These are phyloP conservation scores for Dictyostelium capitatum DNA, from an alignment of 78 protist species.

Conservation along the genomic window DNA sequence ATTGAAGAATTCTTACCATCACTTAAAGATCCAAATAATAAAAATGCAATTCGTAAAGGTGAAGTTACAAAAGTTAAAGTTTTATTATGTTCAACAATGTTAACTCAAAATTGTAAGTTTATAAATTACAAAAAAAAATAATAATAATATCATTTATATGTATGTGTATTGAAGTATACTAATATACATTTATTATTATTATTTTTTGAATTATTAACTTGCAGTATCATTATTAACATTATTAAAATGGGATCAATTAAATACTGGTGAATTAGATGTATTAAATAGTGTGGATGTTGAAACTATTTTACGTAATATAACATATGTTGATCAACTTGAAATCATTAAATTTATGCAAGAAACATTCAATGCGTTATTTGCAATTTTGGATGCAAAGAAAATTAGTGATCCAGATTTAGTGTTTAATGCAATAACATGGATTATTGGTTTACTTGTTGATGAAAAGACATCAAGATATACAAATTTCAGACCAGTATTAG, in stretches of 20 bases:
- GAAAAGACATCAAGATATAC: slow-evolving; percentile 61
- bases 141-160: neutral
- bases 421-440: slow-evolving; percentile 66
- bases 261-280: slow-evolving; percentile 50
- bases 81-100: slow-evolving; percentile 56
- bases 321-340: slow-evolving; percentile 74
- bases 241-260: slow-evolving; percentile 74
- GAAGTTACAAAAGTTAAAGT: slow-evolving; percentile 59
- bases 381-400: slow-evolving; percentile 58
- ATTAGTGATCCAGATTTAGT: slow-evolving; percentile 57
- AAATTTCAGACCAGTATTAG: slow-evolving; percentile 55
- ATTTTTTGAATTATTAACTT: neutral
- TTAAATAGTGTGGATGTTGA: slow-evolving; percentile 58
- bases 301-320: slow-evolving; percentile 53
- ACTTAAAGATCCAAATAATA: slow-evolving; percentile 42
- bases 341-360: slow-evolving; percentile 81
- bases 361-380: slow-evolving; percentile 73
- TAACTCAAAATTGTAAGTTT: slow-evolving; percentile 65
- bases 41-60: slow-evolving; percentile 42
- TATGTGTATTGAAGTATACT: no score
- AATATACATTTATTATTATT: no score
- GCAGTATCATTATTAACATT: slow-evolving; percentile 50
- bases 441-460: slow-evolving; percentile 68
- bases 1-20: slow-evolving; percentile 77
- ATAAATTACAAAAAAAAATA: no score